A percentile compares a stretch with the other conserved stretches of the same genome.
Evolutionary conservation across 2,329 filamentous ascomycete species (phyloP).

Genomic region (Claviceps paspali): DNA sequence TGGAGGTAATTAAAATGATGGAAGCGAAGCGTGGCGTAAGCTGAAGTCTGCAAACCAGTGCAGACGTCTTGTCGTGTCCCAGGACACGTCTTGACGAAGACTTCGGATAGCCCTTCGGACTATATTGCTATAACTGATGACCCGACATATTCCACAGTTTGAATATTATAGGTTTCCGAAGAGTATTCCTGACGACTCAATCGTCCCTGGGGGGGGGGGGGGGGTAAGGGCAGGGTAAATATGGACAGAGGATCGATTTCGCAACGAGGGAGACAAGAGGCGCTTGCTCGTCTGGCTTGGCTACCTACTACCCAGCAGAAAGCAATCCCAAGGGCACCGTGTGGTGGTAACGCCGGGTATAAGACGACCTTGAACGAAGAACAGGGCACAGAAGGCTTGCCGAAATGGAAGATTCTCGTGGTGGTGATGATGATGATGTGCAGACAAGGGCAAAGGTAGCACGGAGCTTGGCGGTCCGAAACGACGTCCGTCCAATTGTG

Average conservation of each 20-base stretch:
- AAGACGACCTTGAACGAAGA: neutral
- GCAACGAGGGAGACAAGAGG: too few species aligned
- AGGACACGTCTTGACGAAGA: constrained; percentile 7
- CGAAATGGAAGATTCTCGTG: constrained; percentile 1
- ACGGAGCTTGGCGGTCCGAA: constrained; percentile 10
- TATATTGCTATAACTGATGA: constrained; percentile 20
- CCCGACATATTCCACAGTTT: constrained; percentile 15
- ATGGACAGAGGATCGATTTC: too few species aligned
- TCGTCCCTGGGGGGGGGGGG: too few species aligned
- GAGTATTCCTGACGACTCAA: neutral
- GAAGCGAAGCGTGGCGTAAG: constrained; percentile 10
- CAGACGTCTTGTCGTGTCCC: constrained; percentile 9
- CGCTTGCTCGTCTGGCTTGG: too few species aligned
- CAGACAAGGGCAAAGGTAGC: constrained; percentile 2
- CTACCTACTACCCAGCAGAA: too few species aligned
- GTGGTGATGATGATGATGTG: constrained; percentile 5
- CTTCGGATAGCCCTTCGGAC: constrained; percentile 22
- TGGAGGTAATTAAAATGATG: too few species aligned
- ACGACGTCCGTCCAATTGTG: constrained; percentile 11
- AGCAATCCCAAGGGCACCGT: too few species aligned
- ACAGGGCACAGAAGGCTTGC: too few species aligned
- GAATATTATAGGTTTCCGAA: neutral
- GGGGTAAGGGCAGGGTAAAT: too few species aligned
- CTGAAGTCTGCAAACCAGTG: constrained; percentile 13
- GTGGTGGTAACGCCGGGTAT: neutral